These are phyloP conservation scores for Trametes sanguinea DNA, from an alignment of 768 basidiomycete species.

Conservation along the genomic window DNA sequence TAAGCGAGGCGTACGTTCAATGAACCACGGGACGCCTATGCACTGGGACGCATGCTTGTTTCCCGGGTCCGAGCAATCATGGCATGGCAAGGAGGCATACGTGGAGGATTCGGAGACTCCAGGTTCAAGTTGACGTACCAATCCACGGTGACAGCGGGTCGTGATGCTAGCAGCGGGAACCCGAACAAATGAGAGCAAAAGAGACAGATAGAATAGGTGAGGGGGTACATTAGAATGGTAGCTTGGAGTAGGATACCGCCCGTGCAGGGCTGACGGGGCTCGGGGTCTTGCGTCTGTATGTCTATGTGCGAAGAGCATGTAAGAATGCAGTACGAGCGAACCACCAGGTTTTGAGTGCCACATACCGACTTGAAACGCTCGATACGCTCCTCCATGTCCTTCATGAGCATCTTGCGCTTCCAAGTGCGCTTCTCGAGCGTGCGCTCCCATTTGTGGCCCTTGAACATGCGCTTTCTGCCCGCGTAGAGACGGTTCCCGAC, in stretches of 20 bases:
- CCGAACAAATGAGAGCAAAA: not conserved
- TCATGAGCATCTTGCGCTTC: conserved; percentile 58
- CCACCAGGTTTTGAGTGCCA: not conserved
- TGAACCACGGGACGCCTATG: too few relatives aligned
- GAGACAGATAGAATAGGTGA: not conserved
- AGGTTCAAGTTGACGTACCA: too few relatives aligned
- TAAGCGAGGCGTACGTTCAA: too few relatives aligned
- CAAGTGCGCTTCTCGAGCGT: conserved; percentile 46
- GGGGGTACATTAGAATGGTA: conserved; percentile 22
- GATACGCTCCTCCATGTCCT: conserved; percentile 70
- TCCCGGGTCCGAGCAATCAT: too few relatives aligned
- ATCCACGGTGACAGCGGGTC: too few relatives aligned
- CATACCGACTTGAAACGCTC: conserved; percentile 63
- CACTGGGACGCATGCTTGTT: too few relatives aligned
- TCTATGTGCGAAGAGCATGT: conserved; percentile 1
- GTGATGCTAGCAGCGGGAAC: too few relatives aligned
- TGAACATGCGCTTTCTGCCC: conserved; percentile 84
- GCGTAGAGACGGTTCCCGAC: conserved; percentile 69
- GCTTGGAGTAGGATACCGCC: conserved; percentile 24
- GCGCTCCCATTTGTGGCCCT: conserved; percentile 89
- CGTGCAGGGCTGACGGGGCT: conserved; percentile 25
- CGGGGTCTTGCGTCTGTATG: conserved; percentile 24
- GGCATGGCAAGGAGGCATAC: too few relatives aligned
- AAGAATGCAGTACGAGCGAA: not conserved
- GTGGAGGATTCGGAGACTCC: too few relatives aligned